phyloP scores from a whole-genome alignment of 2,329 filamentous ascomycete genomes.

The Pseudogymnoascus sp. region DNA sequence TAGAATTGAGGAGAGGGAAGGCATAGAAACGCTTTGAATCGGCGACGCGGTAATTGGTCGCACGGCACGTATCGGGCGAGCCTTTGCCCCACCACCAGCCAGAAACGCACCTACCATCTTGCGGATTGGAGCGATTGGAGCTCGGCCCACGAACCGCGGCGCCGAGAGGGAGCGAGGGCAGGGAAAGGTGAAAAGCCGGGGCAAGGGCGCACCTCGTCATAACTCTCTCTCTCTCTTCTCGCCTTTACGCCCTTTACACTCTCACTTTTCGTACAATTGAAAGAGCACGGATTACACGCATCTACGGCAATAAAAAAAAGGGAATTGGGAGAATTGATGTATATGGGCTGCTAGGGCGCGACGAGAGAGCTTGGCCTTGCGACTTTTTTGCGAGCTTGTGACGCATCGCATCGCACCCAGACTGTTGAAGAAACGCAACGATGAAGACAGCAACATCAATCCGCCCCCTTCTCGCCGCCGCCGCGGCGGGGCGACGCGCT shows the following conservation, averaged over 20 bases:
- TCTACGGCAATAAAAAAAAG: too few species aligned
- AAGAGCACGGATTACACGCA: too few species aligned
- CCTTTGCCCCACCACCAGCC: background rate
- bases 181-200: background rate
- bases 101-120: too few species aligned
- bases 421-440: too few species aligned
- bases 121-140: background rate
- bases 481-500: background rate
- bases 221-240: too few species aligned
- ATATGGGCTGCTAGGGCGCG: background rate
- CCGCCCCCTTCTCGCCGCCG: background rate
- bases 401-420: background rate
- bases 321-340: background rate
- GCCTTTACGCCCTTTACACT: too few species aligned
- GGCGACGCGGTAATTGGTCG: background rate
- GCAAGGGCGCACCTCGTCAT: background rate
- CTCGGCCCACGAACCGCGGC: background rate
- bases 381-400: background rate
- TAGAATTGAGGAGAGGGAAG: too few species aligned
- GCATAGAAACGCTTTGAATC: background rate
- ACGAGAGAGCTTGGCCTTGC: background rate
- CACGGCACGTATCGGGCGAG: background rate
- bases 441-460: background rate
- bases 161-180: background rate
- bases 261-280: too few species aligned